Conservation (phyloP, 2,329 filamentous ascomycete species). For the Claviceps humidiphila region DNA sequence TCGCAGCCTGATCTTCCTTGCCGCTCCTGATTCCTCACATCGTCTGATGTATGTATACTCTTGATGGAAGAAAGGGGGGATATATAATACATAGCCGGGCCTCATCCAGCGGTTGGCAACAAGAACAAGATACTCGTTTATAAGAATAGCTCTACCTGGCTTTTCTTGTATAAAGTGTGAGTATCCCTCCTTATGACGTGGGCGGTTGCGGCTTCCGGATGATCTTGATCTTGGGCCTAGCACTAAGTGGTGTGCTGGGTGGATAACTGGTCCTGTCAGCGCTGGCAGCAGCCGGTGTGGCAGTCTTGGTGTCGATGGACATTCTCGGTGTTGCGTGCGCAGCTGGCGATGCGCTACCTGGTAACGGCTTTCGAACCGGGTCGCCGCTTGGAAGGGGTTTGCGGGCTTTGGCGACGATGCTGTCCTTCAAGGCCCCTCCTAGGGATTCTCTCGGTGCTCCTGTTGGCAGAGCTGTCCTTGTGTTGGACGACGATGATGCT, state of each 20-base stretch:
- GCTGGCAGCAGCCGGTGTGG: constrained; percentile 12
- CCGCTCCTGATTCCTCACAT: too few species aligned
- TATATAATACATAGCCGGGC: too few species aligned
- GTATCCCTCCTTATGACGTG: constrained; percentile 9
- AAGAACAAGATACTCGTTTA: too few species aligned
- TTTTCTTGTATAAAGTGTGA: neutral
- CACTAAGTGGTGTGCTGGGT: constrained; percentile 13
- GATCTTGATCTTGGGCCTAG: constrained; percentile 24
- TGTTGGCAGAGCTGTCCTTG: constrained; percentile 21
- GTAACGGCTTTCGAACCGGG: constrained; percentile 18
- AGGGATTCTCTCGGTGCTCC: constrained; percentile 15
- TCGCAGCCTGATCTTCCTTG: too few species aligned
- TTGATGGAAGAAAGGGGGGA: too few species aligned
- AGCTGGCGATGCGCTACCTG: constrained; percentile 14
- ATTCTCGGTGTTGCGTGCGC: constrained; percentile 15
- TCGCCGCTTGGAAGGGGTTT: constrained; percentile 23
- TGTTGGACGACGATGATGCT: constrained; percentile 9
- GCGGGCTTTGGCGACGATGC: constrained; percentile 21
- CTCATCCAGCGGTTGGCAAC: too few species aligned
- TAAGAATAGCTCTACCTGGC: too few species aligned
- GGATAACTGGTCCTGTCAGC: constrained; percentile 8
- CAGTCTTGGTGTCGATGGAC: constrained; percentile 12
- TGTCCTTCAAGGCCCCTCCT: constrained; percentile 14
- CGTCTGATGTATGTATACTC: too few species aligned
- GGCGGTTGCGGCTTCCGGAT: constrained; percentile 21